Evolutionary conservation across 208 protist species (phyloP), one percentile per base, ranked within the genome.

Genomic region (Wallacemonas collosoma): DNA sequence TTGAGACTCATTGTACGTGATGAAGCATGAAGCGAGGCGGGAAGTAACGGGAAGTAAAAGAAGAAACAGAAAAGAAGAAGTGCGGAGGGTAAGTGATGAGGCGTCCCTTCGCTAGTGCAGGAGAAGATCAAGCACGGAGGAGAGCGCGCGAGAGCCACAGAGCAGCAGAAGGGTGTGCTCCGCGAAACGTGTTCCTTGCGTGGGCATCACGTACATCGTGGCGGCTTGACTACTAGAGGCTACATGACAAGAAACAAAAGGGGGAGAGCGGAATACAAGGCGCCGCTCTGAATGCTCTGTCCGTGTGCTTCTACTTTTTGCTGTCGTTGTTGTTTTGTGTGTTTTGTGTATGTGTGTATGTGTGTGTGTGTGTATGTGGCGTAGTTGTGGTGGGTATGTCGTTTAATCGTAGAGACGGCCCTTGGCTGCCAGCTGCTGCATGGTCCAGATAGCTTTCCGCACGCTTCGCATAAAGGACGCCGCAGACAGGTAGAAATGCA

Each of bases 391-490:
- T 56, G 12, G 5, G 14, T 56, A n/a, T 45, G 17, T 4, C 51
- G 43, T 14, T 41, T 54, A 35, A 17, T 38, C 17, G 73, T 56
- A 81, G 54, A 81, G 74, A 45, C 76, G 47, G 12, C 77, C 71
- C 12, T 68, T 74, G 4, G 53, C 67, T 47, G 83, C 67, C 58
- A 83, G 71, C 54, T 75, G 70, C 38, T 82, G 55, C 77, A 91
- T 89, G 40, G 89, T 77, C 9, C 69, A 69, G n/a, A 91, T 60
- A 12, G 88, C 83, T 70, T 81, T 75, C 51, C 74, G 68, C 51
- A 88, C 80, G 4, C 73, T 79, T 4, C 41, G 26, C 12, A 93
- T 68, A 40, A 93, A 77, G 14, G 78, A 72, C 41, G 35, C 39
- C 2, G 69, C 72, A 40, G 60, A 57, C 17, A 55, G 45, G 62